A percentile compares a stretch with the other conserved stretches of the same genome.
Evolutionary conservation across 768 basidiomycete genomes (phyloP).

Genomic region (Pleurotus giganteus): DNA sequence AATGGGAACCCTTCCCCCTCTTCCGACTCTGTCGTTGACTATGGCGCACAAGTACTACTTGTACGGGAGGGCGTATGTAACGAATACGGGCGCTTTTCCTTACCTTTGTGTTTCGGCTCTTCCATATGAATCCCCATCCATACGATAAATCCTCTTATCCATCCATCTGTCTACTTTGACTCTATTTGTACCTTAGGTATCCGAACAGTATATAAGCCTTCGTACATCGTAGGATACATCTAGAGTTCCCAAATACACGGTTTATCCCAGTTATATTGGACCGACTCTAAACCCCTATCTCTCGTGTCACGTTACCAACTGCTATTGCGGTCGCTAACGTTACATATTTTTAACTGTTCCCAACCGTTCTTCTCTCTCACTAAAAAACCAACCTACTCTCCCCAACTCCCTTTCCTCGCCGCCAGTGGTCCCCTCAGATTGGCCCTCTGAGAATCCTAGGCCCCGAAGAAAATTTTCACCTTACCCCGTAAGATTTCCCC

Average conservation of each 20-base stretch:
- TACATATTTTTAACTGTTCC: constrained; percentile 1
- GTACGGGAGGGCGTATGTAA: no score
- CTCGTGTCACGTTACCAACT: neutral
- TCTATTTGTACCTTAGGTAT: neutral
- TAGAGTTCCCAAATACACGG: neutral
- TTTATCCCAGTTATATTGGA: neutral
- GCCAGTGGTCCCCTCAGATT: neutral
- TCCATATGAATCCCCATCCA: no score
- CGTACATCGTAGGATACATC: neutral
- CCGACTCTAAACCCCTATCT: neutral
- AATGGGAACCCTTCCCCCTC: no score
- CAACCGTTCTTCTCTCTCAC: neutral
- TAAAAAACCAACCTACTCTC: neutral
- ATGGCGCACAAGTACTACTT: no score
- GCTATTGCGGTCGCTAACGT: neutral
- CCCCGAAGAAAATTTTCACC: neutral
- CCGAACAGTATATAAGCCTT: neutral
- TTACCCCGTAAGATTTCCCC: neutral
- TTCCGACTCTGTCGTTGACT: no score
- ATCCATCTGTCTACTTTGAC: no score
- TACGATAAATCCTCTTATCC: no score
- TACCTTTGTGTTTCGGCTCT: no score
- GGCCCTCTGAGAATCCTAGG: neutral
- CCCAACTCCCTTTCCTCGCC: neutral
- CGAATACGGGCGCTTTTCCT: no score